phyloP scores from a whole-genome alignment of 108 stramenopile genomes.

The Stephanodiscus minutulus region DNA sequence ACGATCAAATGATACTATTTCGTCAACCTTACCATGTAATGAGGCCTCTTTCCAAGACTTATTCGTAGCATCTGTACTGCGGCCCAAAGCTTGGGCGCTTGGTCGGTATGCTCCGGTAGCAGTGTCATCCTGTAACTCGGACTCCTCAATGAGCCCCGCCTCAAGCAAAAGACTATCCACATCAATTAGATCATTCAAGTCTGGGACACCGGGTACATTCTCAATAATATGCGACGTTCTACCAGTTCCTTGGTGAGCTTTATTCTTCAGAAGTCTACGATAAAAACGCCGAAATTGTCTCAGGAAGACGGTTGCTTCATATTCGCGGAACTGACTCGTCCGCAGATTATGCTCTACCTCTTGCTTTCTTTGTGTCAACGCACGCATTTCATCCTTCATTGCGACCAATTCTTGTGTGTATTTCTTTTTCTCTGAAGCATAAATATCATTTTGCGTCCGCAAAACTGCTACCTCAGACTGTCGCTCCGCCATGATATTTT shows the following conservation, averaged over 20 bases:
- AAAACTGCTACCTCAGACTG: slow-evolving; percentile 68
- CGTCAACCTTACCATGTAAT: slow-evolving; percentile 43
- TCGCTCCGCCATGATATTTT: slow-evolving; percentile 52
- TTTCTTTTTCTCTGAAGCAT: slow-evolving; percentile 58
- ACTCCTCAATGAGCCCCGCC: slow-evolving; percentile 81
- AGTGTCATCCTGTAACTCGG: slow-evolving; percentile 71
- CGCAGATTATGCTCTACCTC: slow-evolving; percentile 73
- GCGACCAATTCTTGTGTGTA: slow-evolving; percentile 54
- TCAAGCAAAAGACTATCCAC: slow-evolving; percentile 80
- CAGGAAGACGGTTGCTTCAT: slow-evolving; percentile 85
- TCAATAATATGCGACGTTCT: slow-evolving; percentile 57
- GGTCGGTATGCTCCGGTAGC: slow-evolving; percentile 55
- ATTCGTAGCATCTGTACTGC: slow-evolving; percentile 47
- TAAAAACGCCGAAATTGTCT: slow-evolving; percentile 86
- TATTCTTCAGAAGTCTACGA: slow-evolving; percentile 63
- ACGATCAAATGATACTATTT: slow-evolving; percentile 41
- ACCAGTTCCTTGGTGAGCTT: slow-evolving; percentile 72
- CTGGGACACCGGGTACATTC: slow-evolving; percentile 72
- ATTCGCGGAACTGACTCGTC: slow-evolving; percentile 87
- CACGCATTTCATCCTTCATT: slow-evolving; percentile 59
- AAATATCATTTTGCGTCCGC: slow-evolving; percentile 70
- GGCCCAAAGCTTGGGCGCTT: slow-evolving; percentile 48
- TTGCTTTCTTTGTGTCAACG: slow-evolving; percentile 48
- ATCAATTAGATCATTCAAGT: slow-evolving; percentile 76
- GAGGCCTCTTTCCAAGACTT: slow-evolving; percentile 50